These are phyloP conservation scores for Aspergillus sp. DNA, from an alignment of 2,329 filamentous ascomycete genomes.

Conservation along the genomic window DNA sequence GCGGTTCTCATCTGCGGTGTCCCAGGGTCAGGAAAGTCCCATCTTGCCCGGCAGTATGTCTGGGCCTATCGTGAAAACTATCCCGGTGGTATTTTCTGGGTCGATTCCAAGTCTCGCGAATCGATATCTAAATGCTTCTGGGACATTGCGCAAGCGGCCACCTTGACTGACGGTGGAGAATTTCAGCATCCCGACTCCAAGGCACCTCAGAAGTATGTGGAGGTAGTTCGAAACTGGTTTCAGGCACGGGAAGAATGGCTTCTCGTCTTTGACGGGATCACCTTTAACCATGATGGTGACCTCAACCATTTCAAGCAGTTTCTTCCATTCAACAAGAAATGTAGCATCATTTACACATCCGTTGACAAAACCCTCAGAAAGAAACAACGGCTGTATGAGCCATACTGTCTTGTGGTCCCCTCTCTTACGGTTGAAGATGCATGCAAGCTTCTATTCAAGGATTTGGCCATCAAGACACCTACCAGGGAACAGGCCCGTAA, in stretches of 20 bases:
- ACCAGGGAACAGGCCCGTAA: conserved; percentile 52
- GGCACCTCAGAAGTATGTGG: conserved; percentile 48
- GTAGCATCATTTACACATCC: conserved; percentile 65
- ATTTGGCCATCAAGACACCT: conserved; percentile 56
- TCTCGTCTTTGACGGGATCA: conserved; percentile 62
- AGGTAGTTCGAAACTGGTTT: conserved; percentile 58
- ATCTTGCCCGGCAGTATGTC: conserved; percentile 64
- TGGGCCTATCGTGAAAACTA: conserved; percentile 57
- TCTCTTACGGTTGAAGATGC: conserved; percentile 55
- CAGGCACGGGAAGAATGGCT: conserved; percentile 60
- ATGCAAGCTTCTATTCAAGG: conserved; percentile 56
- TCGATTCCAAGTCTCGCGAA: conserved; percentile 56
- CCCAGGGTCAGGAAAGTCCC: conserved; percentile 65
- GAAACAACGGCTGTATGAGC: conserved; percentile 56
- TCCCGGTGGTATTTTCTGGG: conserved; percentile 65
- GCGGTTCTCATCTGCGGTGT: conserved; percentile 62
- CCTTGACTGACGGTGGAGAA: conserved; percentile 41
- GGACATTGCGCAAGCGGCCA: conserved; percentile 59
- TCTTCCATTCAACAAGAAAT: conserved; percentile 60
- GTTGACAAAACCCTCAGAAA: conserved; percentile 55
- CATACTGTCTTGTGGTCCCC: conserved; percentile 54
- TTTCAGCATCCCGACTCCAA: conserved; percentile 32
- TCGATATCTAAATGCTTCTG: conserved; percentile 60
- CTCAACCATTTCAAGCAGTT: conserved; percentile 51
- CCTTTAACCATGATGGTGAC: conserved; percentile 53